These are phyloP conservation scores for Yamadazyma diospyri DNA, from an alignment of 1,139 yeast genomes.

Conservation along the genomic window DNA sequence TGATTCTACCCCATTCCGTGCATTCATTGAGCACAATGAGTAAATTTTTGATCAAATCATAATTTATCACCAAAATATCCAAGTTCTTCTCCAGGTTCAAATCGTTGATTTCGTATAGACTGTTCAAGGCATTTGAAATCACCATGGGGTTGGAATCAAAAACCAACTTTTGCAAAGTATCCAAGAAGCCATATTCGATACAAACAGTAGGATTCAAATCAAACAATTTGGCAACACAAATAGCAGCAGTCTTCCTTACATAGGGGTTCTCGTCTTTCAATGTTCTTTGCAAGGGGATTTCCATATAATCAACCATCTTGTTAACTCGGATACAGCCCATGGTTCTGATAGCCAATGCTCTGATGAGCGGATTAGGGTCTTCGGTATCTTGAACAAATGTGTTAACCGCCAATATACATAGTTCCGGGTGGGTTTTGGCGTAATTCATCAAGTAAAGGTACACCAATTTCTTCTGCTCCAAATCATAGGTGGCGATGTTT, in stretches of 20 bases:
- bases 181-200: slow-evolving; percentile 82
- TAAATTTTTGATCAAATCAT: slow-evolving; percentile 56
- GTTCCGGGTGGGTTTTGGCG: slow-evolving; percentile 93
- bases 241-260: slow-evolving; percentile 96
- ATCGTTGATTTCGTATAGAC: slow-evolving; percentile 79
- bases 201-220: slow-evolving; percentile 82
- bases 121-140: slow-evolving; percentile 86
- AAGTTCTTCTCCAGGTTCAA: slow-evolving; percentile 49
- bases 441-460: slow-evolving; percentile 94
- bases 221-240: slow-evolving; percentile 92
- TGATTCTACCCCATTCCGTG: slow-evolving; percentile 98
- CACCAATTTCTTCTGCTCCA: slow-evolving; percentile 95
- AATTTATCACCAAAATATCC: slow-evolving; percentile 36
- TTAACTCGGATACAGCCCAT: slow-evolving; percentile 98
- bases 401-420: slow-evolving; percentile 93
- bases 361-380: slow-evolving; percentile 92
- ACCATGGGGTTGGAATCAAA: slow-evolving; percentile 96
- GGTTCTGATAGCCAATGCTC: slow-evolving; percentile 95
- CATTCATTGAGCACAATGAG: slow-evolving; percentile 89
- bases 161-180: slow-evolving; percentile 62
- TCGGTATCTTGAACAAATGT: slow-evolving; percentile 96
- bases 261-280: slow-evolving; percentile 92
- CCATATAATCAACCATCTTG: slow-evolving; percentile 92
- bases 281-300: slow-evolving; percentile 81
- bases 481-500: slow-evolving; percentile 94